Evolutionary conservation across 306 rosid species (phyloP), one percentile per base, ranked within the genome.

Genomic region (Albizia julibrissin): DNA sequence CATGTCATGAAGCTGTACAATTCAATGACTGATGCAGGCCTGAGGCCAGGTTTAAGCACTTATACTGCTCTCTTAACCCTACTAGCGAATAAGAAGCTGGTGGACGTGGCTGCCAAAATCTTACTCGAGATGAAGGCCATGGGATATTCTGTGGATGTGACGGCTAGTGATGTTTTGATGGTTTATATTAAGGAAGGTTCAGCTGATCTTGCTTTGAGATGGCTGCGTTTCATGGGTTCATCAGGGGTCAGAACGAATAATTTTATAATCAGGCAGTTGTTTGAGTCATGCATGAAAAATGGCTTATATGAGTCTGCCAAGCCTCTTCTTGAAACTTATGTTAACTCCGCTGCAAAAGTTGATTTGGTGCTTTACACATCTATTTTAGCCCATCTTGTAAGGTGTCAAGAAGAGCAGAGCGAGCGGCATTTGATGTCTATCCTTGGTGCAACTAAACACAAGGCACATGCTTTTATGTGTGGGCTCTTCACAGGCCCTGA

Each of bases 161-260:
- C 91, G 21, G 98, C 98, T 49, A 93, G 99, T 47, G 99, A 95
- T 84, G 92, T 90, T 78, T 79, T 95, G 79, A 95, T 95, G 99
- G 98, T 91, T 82, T 91, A 95, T 75, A 92, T 95, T 81, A 95
- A 92, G 91, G 99, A 95, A 81, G 97, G 98, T 77, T 93, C 93
- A 13, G 90, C 92, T 26, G 98, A 95, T 86, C 89, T 89, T 82
- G 98, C 98, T 77, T 85, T 95, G 88, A 90, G 93, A 83, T 95
- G 99, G 99, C 78, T 95, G 59, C 90, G 91, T 68, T 95, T 95
- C 87, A 95, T 95, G 94, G 99, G 98, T 70, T 95, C 97, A 16
- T 89, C 98, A 0, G 99, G 97, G 80, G 88, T 95, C 34, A 89
- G 93, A 87, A 92, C 99, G 37, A 95, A 95, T 82, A 93, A 87